Base-by-base conservation (phyloP, 2,329 filamentous ascomycete genomes). In the Arthrobotrys entomopaga region DNA sequence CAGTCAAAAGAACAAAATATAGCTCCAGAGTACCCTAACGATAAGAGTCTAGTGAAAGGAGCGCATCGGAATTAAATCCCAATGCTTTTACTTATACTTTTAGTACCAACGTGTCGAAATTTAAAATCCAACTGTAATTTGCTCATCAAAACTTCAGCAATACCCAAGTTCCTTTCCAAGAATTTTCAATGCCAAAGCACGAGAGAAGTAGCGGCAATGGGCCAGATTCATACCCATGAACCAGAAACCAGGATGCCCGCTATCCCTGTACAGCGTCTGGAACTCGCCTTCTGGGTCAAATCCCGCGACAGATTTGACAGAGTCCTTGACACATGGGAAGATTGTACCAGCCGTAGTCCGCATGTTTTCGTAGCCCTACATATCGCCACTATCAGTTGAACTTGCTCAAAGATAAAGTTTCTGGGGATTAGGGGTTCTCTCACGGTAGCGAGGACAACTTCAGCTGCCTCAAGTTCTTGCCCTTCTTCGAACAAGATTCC, bases 211-310 rank as follows among this genome's bases (percentile, higher is more conserved):
- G 15, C 88, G 83, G 69, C 87, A 89, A 59, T 90, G 80, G 0
- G 87, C 87, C 42, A 90, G 78, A 75, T 89, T 90, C 0, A 89
- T 88, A 0, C 87, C 88, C 76, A 89, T 87, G 76, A 87, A 87
- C 88, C 88, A 90, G 71, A 90, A 87, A 0, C 87, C 87, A 0
- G 86, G 86, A 64, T 89, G 87, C 0, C 88, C 88, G 20, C 84
- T 88, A 16, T 82, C 82, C 69, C 85, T 84, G 87, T 87, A 90
- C 75, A 86, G 86, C 42, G 80, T 84, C 6, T 85, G 82, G 76
- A 86, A 81, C 81, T 90, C 84, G 1, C 84, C 84, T 65, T 85
- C 84, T 38, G 82, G 79, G 76, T 89, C 87, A 67, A 89, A 83
- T 0, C 87, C 88, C 87, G 88, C 90, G 15, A 89, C 84, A 76